phyloP scores from a whole-genome alignment of 495 filamentous ascomycete species.

The Tuber indicum region DNA sequence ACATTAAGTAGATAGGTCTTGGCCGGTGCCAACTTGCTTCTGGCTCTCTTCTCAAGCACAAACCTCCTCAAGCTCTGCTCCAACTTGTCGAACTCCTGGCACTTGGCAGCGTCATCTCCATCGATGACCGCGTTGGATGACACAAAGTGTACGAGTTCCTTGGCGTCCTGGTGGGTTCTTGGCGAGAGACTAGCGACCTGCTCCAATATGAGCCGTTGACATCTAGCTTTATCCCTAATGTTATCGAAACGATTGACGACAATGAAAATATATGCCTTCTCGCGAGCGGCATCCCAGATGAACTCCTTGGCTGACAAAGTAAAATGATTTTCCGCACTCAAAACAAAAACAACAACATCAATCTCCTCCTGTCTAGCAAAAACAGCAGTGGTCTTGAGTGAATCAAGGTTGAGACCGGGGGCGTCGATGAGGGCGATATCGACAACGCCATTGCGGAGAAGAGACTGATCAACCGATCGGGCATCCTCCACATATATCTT shows the following conservation, averaged over 20 bases:
- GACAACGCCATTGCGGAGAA: conserved; percentile 94
- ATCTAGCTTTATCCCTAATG: conserved; percentile 79
- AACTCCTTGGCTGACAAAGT: conserved; percentile 94
- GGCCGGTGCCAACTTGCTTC: conserved; percentile 91
- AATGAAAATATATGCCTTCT: conserved; percentile 98
- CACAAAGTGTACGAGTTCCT: conserved; percentile 92
- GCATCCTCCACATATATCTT: conserved; percentile 95
- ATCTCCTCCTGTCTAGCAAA: conserved; percentile 98
- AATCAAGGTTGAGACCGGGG: conserved; percentile 89
- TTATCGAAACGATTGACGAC: conserved; percentile 96
- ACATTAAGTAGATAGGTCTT: conserved; percentile 95
- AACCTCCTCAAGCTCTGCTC: conserved; percentile 86
- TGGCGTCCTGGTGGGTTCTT: conserved; percentile 82
- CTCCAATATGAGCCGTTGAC: conserved; percentile 84
- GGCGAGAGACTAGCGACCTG: conserved; percentile 80
- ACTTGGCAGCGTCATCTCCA: conserved; percentile 78
- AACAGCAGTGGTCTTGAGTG: conserved; percentile 90
- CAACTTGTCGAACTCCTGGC: conserved; percentile 79
- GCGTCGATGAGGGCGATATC: conserved; percentile 98
- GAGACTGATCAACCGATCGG: conserved; percentile 79
- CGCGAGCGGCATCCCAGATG: conserved; percentile 86
- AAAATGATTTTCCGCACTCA: conserved; percentile 95
- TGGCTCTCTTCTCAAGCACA: conserved; percentile 89
- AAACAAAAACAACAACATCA: conserved; percentile 97
- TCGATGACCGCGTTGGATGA: conserved; percentile 94